Base-by-base conservation (phyloP, 148 eudicot species). In the Pharnaceum exiguum region DNA sequence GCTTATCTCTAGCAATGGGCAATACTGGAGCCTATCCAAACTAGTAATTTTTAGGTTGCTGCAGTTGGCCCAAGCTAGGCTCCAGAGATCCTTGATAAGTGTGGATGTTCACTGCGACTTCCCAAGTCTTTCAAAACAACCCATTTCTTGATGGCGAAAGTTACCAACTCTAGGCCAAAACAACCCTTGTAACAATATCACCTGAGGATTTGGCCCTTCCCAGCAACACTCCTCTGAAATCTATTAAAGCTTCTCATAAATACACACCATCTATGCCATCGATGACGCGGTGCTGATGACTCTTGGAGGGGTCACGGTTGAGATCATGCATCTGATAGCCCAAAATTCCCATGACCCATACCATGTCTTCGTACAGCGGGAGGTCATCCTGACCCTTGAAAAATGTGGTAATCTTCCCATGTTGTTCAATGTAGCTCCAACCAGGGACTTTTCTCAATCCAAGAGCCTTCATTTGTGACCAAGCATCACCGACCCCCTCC, bases 381-480 rank as follows among this genome's bases (percentile, higher is more conserved):
- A 87, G 93, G 50, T 75, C 84, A 54, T 71, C 70, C 10, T 87
- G 89, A 47, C 73, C 79, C 12, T 59, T 78, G 62, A 79, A 90
- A 70, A 90, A 90, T 3, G 83, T 79, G 12, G 87, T 66, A 56
- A 80, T 77, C 11, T 51, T 64, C 22, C 97, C 93, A 46, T 79
- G 82, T 67, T 71, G 65, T 30, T 87, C 86, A 65, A 84, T 67
- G 62, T 67, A 78, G 66, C 97, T 90, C 97, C 97, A 87, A 38
- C 87, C 95, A 5, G 95, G 95, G 59, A 77, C 66, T 62, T 87
- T 90, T 68, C 54, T 84, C 38, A 87, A 59, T 29, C 95, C 97
- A 68, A 79, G 82, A 57, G 85, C 77, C 59, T 78, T 87, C 97
- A 90, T 90, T 57, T 82, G 82, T 7, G 52, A 46, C 95, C 89